Base-by-base conservation (phyloP, 2,329 filamentous ascomycete species). In the Camptophora hylomeconis region DNA sequence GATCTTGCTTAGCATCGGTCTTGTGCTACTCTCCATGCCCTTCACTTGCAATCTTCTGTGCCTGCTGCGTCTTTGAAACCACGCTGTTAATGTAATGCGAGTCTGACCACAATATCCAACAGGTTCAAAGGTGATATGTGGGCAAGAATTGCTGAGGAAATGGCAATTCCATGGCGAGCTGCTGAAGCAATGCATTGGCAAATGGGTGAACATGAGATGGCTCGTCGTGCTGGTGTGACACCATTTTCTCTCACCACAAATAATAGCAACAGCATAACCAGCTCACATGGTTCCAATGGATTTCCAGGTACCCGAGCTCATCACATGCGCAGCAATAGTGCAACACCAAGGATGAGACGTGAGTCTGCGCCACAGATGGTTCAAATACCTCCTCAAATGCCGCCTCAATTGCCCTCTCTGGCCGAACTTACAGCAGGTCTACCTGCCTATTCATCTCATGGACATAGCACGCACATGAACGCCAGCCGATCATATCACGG, bases 151-250 rank as follows among this genome's bases (percentile, higher is more conserved):
- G 84, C 86, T 22, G 83, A 89, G 52, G 87, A 95, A 56, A 87
- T 98, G 76, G 76, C 75, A 17, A 77, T 94, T 33, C 89, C 87
- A 19, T 95, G 87, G 87, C 72, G 89, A 47, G 84, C 89, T 11
- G 87, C 82, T 26, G 87, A 98, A 57, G 86, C 83, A 4, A 94
- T 94, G 86, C 89, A 95, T 57, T 98, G 89, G 87, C 80, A 92
- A 49, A 66, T 98, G 31, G 87, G 87, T 38, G 83, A 93, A 52
- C 65, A 75, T 44, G 89, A 95, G 46, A 95, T 98, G 83, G 86
- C 86, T 26, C 72, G 80, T 37, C 77, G 87, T 34, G 87, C 87
- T 22, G 89, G 89, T 24, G 83, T 89, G 20, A 76, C 80, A 5
- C 83, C 87, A 2, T 94, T 94, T 55, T 73, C 75, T 3, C 61